Base-by-base conservation (phyloP, 116 monocot genomes). In the Trichopus zeylanicus region DNA sequence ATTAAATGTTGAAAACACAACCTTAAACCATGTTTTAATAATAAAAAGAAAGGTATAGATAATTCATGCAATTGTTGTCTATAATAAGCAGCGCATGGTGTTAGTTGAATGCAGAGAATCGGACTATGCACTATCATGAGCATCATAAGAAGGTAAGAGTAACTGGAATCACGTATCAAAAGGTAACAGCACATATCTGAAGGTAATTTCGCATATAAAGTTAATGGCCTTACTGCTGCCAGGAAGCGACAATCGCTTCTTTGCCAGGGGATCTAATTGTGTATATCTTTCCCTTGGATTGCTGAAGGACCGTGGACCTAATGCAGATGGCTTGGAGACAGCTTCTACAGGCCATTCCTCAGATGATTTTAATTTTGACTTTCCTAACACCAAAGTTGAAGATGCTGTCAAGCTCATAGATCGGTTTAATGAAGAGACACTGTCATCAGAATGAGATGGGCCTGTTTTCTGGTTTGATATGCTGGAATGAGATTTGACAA, bases 201-300 rank as follows among this genome's bases (percentile, higher is more conserved):
- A n/a, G n/a, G n/a, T n/a, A n/a, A n/a, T n/a, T n/a, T n/a, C n/a
- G n/a, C n/a, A n/a, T n/a, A n/a, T n/a, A n/a, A n/a, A n/a, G n/a
- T n/a, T n/a, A n/a, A n/a, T 34, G 34, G 49, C 62, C 77, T 70
- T 56, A 87, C 87, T 67, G 64, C 18, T 73, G 28, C 56, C 67
- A 51, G 72, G 83, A 19, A 92, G 57, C 16, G 83, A 87, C 28
- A 81, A 56, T 53, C 85, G 78, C 70, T 83, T 83, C 19, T 78
- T 80, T 12, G 56, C 57, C 46, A 58, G 81, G 26, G 61, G 63
- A 49, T 83, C 67, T 8, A 42, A 19, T 13, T 59, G 70, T 18
- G 29, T 22, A 27, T 70, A 64, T 62, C 87, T 86, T 67, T 87
- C 92, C 65, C 70, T 92, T 11, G 81, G 92, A 55, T 74, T 78